Evolutionary conservation across 495 filamentous ascomycete genomes (phyloP).

Genomic region (Aspergillus taichungensis): DNA sequence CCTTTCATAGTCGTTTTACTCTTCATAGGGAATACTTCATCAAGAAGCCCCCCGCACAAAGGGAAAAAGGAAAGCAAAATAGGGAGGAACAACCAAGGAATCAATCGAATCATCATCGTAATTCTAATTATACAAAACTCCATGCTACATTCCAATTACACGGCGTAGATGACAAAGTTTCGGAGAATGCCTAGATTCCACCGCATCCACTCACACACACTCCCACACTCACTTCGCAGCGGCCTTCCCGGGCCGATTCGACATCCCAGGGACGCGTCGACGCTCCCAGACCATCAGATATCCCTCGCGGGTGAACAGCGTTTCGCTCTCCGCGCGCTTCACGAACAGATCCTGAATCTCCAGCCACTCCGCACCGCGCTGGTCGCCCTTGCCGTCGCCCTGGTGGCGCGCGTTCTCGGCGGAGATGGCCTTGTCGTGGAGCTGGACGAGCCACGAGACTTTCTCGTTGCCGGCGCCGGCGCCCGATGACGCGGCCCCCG

Average conservation of each 20-base stretch:
- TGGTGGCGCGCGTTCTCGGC: slow-evolving; percentile 28
- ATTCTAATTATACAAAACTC: too few species aligned
- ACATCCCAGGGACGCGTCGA: slow-evolving; percentile 45
- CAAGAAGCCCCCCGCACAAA: too few species aligned
- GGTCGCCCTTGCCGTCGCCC: slow-evolving; percentile 22
- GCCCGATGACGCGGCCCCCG: slow-evolving; percentile 49
- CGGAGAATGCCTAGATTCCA: not conserved
- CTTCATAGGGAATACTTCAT: too few species aligned
- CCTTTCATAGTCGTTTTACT: too few species aligned
- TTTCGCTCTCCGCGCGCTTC: slow-evolving; percentile 73
- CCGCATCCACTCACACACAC: not conserved
- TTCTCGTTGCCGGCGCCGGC: slow-evolving; percentile 43
- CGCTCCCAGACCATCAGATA: slow-evolving; percentile 97
- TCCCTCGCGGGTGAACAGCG: slow-evolving; percentile 83
- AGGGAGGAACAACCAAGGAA: too few species aligned
- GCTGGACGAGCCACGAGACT: slow-evolving; percentile 47
- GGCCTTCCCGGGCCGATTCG: slow-evolving; percentile 37
- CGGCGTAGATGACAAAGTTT: too few species aligned
- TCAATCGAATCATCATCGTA: not conserved
- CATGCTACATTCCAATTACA: too few species aligned
- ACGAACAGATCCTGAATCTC: slow-evolving; percentile 93
- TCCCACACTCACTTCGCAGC: slow-evolving; percentile 9
- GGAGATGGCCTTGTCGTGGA: slow-evolving; percentile 44
- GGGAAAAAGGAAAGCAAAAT: too few species aligned
- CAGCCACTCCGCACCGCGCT: slow-evolving; percentile 64